These are phyloP conservation scores for Agrostemma githago DNA, from an alignment of 148 eudicot genomes.

Conservation along the genomic window DNA sequence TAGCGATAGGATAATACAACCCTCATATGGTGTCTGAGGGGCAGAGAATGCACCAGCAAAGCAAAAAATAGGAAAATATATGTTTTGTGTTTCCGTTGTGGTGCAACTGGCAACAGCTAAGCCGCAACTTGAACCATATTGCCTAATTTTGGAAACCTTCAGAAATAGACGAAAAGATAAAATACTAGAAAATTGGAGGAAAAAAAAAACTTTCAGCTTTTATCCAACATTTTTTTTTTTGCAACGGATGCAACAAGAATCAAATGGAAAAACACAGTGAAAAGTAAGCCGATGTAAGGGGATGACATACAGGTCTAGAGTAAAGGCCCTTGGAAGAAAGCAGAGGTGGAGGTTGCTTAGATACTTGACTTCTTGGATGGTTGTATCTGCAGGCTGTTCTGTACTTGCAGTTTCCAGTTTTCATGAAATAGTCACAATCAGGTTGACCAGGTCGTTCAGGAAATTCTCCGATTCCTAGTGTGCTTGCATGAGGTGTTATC, in stretches of 20 bases:
- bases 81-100: neutral
- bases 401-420: slow-evolving; percentile 55
- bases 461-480: slow-evolving; percentile 34
- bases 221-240: neutral
- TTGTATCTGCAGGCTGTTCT: slow-evolving; percentile 46
- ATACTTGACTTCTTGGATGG: slow-evolving; percentile 38
- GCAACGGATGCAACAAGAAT: neutral
- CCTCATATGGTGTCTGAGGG: neutral
- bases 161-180: neutral
- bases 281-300: neutral
- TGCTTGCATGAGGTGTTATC: slow-evolving; percentile 22
- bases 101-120: neutral
- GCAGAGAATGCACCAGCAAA: neutral
- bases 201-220: neutral
- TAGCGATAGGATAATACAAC: neutral
- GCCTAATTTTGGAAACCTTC: no score
- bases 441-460: slow-evolving; percentile 64
- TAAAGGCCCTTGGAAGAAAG: slow-evolving; percentile 37
- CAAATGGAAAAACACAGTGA: neutral
- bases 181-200: neutral
- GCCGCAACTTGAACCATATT: neutral
- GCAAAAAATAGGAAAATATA: neutral
- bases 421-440: slow-evolving; percentile 48
- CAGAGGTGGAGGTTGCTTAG: slow-evolving; percentile 24
- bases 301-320: slow-evolving; percentile 42